Conservation (phyloP, 108 stramenopile species). For the Poteriospumella lacustris region DNA sequence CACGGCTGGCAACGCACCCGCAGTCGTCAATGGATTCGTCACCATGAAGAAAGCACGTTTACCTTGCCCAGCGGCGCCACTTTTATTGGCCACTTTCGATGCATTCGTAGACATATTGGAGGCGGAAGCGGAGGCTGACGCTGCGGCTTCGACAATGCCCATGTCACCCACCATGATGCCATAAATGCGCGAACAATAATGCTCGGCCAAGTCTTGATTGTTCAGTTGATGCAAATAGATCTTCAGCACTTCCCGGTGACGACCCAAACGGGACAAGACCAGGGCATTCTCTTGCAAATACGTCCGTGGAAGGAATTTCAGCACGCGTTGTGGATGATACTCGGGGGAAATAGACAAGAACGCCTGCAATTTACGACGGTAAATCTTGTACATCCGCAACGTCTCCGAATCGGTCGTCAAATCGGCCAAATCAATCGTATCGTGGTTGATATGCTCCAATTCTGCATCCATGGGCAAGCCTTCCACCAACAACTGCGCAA, state of each 20-base stretch:
- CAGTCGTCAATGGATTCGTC: too few relatives aligned
- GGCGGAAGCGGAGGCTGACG: too few relatives aligned
- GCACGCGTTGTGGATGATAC: slow-evolving; percentile 44
- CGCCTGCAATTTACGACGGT: slow-evolving; percentile 39
- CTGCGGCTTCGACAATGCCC: too few relatives aligned
- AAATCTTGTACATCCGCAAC: slow-evolving; percentile 28
- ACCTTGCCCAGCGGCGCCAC: too few relatives aligned
- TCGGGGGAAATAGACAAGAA: slow-evolving; percentile 34
- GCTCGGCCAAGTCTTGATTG: background rate
- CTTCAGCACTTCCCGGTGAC: slow-evolving; percentile 44
- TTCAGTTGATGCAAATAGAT: slow-evolving; percentile 38
- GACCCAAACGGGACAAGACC: slow-evolving; percentile 40
- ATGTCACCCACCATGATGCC: too few relatives aligned
- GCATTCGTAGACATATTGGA: too few relatives aligned
- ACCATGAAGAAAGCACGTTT: too few relatives aligned
- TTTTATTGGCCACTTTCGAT: too few relatives aligned
- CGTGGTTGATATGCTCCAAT: slow-evolving; percentile 1
- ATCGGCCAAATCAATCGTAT: background rate
- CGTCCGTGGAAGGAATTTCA: slow-evolving; percentile 37
- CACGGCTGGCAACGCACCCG: background rate
- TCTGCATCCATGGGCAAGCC: slow-evolving; percentile 30
- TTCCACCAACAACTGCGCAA: slow-evolving; percentile 45
- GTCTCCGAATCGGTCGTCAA: background rate
- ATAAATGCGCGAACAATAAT: slow-evolving; percentile 8
- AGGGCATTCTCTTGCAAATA: slow-evolving; percentile 48